Evolutionary conservation across 306 rosid species (phyloP).

Genomic region (Vigna mungo): DNA sequence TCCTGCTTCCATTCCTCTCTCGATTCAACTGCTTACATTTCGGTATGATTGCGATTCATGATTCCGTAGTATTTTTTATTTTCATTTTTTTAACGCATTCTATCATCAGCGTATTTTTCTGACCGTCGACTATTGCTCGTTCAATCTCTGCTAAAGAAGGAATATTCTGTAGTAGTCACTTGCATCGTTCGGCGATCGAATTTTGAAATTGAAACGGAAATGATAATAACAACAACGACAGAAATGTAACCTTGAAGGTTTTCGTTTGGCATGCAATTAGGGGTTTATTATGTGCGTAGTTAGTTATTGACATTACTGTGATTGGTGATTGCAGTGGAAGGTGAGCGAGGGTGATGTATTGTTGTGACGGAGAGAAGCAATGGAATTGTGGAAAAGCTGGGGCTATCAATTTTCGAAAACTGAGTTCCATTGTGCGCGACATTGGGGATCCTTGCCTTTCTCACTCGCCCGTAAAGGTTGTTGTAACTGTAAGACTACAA

Average conservation of each 20-base stretch:
- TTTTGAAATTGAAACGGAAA: not conserved
- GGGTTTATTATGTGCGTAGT: slow-evolving; percentile 3
- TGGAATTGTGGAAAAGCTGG: slow-evolving; percentile 79
- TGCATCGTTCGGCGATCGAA: not conserved
- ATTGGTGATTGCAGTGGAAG: slow-evolving; percentile 27
- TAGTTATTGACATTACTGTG: slow-evolving; percentile 32
- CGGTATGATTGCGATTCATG: not conserved
- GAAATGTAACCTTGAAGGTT: not conserved
- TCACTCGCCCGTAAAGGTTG: slow-evolving; percentile 77
- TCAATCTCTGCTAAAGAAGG: not conserved
- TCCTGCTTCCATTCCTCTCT: not conserved
- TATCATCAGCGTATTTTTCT: slow-evolving; percentile 2
- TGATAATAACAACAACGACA: not conserved
- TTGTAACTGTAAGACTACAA: slow-evolving; percentile 60
- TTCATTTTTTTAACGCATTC: not conserved
- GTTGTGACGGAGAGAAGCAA: slow-evolving; percentile 60
- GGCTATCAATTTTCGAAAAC: slow-evolving; percentile 61
- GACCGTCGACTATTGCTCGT: slow-evolving; percentile 2
- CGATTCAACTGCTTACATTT: slow-evolving; percentile 30
- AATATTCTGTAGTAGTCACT: not conserved
- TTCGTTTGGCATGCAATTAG: not conserved
- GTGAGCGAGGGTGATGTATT: slow-evolving; percentile 58
- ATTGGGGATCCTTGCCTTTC: slow-evolving; percentile 88
- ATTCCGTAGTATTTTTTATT: not conserved
- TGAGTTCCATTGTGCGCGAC: slow-evolving; percentile 75